Conservation (phyloP, 2,329 filamentous ascomycete genomes). For the Calonectria pseudoturangicola region DNA sequence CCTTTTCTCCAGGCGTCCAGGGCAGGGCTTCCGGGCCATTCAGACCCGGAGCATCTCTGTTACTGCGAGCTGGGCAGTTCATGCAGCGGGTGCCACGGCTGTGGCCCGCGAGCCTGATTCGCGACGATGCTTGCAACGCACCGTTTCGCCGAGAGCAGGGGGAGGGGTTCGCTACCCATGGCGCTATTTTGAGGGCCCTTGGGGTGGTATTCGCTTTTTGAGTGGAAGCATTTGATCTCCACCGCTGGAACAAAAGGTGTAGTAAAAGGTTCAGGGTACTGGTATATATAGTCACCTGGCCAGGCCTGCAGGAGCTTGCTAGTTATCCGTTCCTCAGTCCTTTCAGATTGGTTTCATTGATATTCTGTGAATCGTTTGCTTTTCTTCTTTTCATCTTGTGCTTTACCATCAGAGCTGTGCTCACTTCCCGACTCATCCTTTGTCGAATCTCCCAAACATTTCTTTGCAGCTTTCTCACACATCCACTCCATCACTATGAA, state of each 20-base stretch:
- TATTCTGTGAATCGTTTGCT: neutral
- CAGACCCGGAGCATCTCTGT: neutral
- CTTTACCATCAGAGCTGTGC: slow-evolving; percentile 36
- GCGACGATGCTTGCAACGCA: slow-evolving; percentile 11
- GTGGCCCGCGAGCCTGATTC: neutral
- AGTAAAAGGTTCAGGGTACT: neutral
- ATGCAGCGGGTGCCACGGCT: slow-evolving; percentile 15
- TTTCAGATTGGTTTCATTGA: neutral
- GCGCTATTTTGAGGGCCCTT: neutral
- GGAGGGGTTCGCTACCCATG: neutral
- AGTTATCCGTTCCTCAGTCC: neutral
- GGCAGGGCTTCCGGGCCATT: neutral
- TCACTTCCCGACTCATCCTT: slow-evolving; percentile 28
- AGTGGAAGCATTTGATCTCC: no score
- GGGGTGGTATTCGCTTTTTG: neutral
- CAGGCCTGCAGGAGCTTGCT: neutral
- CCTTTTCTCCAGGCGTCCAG: neutral
- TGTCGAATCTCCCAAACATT: slow-evolving; percentile 18
- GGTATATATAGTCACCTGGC: slow-evolving; percentile 1
- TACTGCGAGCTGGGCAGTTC: neutral
- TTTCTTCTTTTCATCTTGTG: neutral
- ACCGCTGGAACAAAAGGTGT: neutral
- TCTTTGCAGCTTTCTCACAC: slow-evolving; percentile 26
- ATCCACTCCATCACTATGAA: slow-evolving; percentile 48
- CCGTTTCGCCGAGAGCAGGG: slow-evolving; percentile 11